Evolutionary conservation across 306 rosid genomes (phyloP).

Genomic region (Quercus berberidifolia): DNA sequence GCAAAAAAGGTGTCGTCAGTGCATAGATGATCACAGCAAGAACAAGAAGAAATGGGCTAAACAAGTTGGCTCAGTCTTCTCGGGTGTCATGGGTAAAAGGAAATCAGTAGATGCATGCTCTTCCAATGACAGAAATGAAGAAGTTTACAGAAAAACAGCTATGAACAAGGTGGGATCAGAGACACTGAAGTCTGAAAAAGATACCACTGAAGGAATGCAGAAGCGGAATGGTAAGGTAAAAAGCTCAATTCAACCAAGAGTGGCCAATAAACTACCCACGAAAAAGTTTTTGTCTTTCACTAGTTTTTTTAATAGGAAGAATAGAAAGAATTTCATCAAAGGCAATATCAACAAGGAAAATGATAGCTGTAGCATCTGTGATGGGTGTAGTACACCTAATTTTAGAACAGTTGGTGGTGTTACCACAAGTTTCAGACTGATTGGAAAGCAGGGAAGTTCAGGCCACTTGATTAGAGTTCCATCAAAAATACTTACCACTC

Average conservation of each 20-base stretch:
- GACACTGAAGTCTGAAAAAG: too few species aligned
- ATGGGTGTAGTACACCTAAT: background rate
- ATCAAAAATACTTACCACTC: background rate
- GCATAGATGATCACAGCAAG: background rate
- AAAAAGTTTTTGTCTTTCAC: background rate
- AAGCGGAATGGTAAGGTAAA: background rate
- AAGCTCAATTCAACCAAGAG: too few species aligned
- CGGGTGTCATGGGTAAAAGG: slow-evolving; percentile 15
- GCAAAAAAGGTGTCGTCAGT: slow-evolving; percentile 16
- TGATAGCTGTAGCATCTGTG: background rate
- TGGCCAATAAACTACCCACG: background rate
- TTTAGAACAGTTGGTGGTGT: background rate
- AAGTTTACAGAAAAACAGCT: background rate
- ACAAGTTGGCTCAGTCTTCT: slow-evolving; percentile 17
- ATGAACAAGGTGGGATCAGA: too few species aligned
- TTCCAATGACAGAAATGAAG: background rate
- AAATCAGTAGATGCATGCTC: slow-evolving; percentile 11
- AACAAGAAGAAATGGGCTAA: slow-evolving; percentile 7
- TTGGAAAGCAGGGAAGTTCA: slow-evolving; percentile 19
- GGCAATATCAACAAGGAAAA: background rate
- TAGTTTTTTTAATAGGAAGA: slow-evolving; percentile 4
- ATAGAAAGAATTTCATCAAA: background rate
- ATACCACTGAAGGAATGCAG: background rate
- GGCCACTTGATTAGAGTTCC: slow-evolving; percentile 23
- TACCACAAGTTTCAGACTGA: background rate